phyloP scores from a whole-genome alignment of 129 eudicot species.

The Glebionis coronaria region DNA sequence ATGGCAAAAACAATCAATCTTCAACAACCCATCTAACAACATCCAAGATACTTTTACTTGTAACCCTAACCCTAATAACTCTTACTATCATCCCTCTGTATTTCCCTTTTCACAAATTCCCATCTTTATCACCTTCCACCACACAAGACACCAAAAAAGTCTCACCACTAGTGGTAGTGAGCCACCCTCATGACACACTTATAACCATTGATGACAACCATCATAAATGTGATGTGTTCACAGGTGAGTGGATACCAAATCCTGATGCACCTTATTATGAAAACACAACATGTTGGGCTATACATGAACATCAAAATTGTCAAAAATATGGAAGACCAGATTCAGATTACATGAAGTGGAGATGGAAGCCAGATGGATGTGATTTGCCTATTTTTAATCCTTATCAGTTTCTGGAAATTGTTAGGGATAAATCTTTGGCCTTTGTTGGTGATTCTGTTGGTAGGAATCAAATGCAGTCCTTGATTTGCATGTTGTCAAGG shows the following conservation, averaged over 20 bases:
- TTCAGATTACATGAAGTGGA: constrained; percentile 61
- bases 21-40: constrained; percentile 17
- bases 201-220: constrained; percentile 32
- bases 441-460: constrained; percentile 90
- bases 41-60: constrained; percentile 24
- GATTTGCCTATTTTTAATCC: constrained; percentile 57
- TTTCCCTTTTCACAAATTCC: constrained; percentile 30
- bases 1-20: constrained; percentile 32
- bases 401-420: constrained; percentile 51
- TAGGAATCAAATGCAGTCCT: constrained; percentile 76
- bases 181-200: constrained; percentile 10
- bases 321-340: constrained; percentile 67
- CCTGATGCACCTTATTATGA: constrained; percentile 69
- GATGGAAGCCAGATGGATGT: constrained; percentile 74
- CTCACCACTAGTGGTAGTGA: constrained; percentile 1
- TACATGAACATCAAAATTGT: constrained; percentile 88
- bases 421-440: constrained; percentile 60
- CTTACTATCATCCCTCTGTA: constrained; percentile 32
- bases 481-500: constrained; percentile 71
- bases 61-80: constrained; percentile 36
- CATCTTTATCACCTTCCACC: constrained; percentile 19
- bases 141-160: background rate
- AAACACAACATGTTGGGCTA: constrained; percentile 63
- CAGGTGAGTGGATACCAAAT: constrained; percentile 78
- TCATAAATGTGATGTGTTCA: constrained; percentile 55